Evolutionary conservation across 1,284 basidiomycete species (phyloP), one percentile per base, ranked within the genome.

Genomic region (Schizophyllum commune): DNA sequence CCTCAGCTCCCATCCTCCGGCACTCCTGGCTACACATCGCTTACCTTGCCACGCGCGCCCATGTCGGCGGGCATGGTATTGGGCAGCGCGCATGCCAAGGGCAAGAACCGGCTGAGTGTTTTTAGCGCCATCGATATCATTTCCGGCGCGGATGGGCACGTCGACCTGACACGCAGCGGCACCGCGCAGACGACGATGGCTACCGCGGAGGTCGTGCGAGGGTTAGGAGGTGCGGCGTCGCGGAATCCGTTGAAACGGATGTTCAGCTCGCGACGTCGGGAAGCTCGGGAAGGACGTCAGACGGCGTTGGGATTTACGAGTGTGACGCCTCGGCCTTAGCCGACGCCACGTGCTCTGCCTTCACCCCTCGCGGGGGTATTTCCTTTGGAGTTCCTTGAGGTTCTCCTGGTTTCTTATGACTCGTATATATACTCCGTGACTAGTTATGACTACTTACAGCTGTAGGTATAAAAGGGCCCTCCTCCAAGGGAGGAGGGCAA

Each of bases 131-230:
- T 47, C 17, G 39, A 47, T 47, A 47, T 47, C 39, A 47, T 47
- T 17, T 61, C 66, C 51, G 64, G 66, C n/a, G 61, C 62, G 1
- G 71, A 74, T 62, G 81, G 85, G 34, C 76, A 78, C 62, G 74
- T 92, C 19, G 89, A 94, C 72, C 75, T 92, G 54, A 87, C 89
- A 4, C 79, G 81, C 17, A 81, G 84, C 22, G 91, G 92, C 4
- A 76, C 91, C 15, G 91, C 91, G 1, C 88, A 92, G 69, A 86
- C 85, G 11, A 91, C 89, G 15, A 94, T 96, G 92, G 88, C 88
- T 8, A 91, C 85, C 54, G 83, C 94, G 61, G 90, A 92, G 62
- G 82, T 92, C 55, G 83, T 89, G n/a, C 77, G 79, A 47, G 86
- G 88, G 6, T 77, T 85, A 2, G 82, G 81, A n/a, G 66, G 68